phyloP scores from a whole-genome alignment of 345 rosid genomes.

The Hibiscus syriacus region DNA sequence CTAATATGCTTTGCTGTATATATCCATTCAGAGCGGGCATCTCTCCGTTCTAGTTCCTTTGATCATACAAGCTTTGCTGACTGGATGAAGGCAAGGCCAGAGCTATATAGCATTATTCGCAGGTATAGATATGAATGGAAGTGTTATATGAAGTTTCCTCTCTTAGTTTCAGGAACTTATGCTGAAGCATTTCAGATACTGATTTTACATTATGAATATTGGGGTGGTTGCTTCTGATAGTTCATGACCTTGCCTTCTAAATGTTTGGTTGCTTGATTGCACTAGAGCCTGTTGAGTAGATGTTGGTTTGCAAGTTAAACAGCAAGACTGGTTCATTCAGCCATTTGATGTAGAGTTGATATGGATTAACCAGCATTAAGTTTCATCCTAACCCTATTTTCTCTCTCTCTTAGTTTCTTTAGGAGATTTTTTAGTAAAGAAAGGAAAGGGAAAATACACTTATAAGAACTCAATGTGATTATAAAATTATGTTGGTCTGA shows the following conservation, averaged over 20 bases:
- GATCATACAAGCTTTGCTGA: conserved; percentile 81
- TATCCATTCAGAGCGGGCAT: conserved; percentile 83
- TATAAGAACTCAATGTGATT: neutral
- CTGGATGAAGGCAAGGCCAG: conserved; percentile 99
- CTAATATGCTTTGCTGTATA: conserved; percentile 96
- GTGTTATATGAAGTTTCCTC: neutral
- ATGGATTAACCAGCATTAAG: neutral
- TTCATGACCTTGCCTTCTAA: neutral
- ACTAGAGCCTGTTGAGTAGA: neutral
- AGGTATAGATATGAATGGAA: conserved; percentile 39
- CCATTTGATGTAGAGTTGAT: neutral
- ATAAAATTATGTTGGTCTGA: neutral
- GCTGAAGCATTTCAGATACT: neutral
- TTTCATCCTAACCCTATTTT: neutral
- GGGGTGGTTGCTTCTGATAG: neutral
- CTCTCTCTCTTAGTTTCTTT: neutral
- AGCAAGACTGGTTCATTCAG: neutral
- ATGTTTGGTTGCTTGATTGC: neutral
- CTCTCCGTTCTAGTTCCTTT: conserved; percentile 64
- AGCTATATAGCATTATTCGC: conserved; percentile 86
- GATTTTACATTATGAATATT: neutral
- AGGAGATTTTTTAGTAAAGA: neutral
- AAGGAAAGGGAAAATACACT: neutral
- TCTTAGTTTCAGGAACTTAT: conserved; percentile 1
- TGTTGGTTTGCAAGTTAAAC: neutral